phyloP scores from a whole-genome alignment of 495 filamentous ascomycete species.

The Lasiosphaeris hirsuta region DNA sequence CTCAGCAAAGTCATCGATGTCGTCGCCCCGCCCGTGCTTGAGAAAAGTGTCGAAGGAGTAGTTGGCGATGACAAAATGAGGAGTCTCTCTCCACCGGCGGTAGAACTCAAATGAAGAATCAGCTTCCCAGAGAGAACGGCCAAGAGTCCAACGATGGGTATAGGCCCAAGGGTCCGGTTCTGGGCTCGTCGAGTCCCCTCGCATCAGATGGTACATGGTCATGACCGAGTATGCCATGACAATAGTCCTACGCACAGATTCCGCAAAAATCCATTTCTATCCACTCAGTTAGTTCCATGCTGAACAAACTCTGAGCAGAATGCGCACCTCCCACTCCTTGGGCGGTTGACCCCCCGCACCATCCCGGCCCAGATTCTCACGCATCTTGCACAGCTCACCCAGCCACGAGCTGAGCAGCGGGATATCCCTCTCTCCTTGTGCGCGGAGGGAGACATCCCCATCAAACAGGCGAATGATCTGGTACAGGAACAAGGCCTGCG shows the following conservation, averaged over 20 bases:
- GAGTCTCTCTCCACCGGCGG: conserved; percentile 21
- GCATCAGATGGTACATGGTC: conserved; percentile 21
- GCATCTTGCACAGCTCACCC: conserved; percentile 29
- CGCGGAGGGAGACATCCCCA: conserved; percentile 31
- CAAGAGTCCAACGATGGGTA: conserved; percentile 30
- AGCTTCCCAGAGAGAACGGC: conserved; percentile 30
- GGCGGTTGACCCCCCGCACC: conserved; percentile 8
- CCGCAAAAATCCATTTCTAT: conserved; percentile 34
- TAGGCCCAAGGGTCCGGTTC: conserved; percentile 16
- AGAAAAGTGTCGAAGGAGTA: conserved; percentile 27
- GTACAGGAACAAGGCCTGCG: conserved; percentile 34
- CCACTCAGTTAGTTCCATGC: not conserved
- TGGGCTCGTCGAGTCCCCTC: conserved; percentile 3
- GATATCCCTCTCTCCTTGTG: conserved; percentile 33
- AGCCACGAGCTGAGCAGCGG: conserved; percentile 31
- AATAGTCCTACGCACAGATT: conserved; percentile 31
- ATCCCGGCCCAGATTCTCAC: conserved; percentile 24
- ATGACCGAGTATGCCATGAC: conserved; percentile 27
- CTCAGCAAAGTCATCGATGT: conserved; percentile 30
- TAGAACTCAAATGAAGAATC: conserved; percentile 25
- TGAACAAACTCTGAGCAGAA: too few species aligned
- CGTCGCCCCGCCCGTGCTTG: conserved; percentile 22
- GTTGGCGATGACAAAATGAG: conserved; percentile 27
- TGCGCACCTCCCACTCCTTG: conserved; percentile 25
- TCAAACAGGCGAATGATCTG: conserved; percentile 41